These are phyloP conservation scores for Tricholomella constricta DNA, from an alignment of 768 basidiomycete species.

Conservation along the genomic window DNA sequence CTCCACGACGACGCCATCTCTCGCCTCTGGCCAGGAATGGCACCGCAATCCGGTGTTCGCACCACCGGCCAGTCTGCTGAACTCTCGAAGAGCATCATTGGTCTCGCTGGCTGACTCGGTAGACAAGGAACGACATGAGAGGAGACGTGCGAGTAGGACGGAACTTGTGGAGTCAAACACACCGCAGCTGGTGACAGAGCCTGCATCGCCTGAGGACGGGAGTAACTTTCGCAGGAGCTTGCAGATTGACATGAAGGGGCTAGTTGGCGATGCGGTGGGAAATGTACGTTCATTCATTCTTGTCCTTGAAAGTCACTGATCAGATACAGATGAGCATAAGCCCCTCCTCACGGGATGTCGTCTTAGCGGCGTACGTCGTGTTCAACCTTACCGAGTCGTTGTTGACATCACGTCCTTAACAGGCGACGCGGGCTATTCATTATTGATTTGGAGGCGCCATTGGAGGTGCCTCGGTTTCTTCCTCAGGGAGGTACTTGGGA, in stretches of 20 bases:
- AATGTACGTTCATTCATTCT: constrained; percentile 56
- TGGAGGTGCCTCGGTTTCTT: constrained; percentile 87
- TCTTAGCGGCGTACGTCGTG: constrained; percentile 77
- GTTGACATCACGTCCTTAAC: neutral
- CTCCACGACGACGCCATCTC: constrained; percentile 4
- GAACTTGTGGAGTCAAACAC: constrained; percentile 5
- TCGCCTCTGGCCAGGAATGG: constrained; percentile 16
- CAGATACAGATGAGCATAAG: constrained; percentile 84
- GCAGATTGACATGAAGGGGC: constrained; percentile 77
- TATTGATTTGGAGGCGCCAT: constrained; percentile 87
- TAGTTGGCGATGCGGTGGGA: constrained; percentile 82
- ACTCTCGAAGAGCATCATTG: constrained; percentile 15
- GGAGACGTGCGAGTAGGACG: constrained; percentile 7
- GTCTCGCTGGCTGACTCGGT: constrained; percentile 5
- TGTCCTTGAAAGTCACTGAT: constrained; percentile 7
- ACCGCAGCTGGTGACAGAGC: constrained; percentile 4
- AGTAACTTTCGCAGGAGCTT: constrained; percentile 59
- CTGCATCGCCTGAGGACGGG: constrained; percentile 48
- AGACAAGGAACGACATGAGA: neutral
- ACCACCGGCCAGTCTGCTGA: constrained; percentile 17
- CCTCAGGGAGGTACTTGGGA: constrained; percentile 98
- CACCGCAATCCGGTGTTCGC: constrained; percentile 17
- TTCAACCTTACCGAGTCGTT: neutral
- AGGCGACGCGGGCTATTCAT: constrained; percentile 91
- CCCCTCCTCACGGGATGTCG: constrained; percentile 85